Conservation (phyloP, 2,329 filamentous ascomycete genomes). For the Byssothecium circinans region DNA sequence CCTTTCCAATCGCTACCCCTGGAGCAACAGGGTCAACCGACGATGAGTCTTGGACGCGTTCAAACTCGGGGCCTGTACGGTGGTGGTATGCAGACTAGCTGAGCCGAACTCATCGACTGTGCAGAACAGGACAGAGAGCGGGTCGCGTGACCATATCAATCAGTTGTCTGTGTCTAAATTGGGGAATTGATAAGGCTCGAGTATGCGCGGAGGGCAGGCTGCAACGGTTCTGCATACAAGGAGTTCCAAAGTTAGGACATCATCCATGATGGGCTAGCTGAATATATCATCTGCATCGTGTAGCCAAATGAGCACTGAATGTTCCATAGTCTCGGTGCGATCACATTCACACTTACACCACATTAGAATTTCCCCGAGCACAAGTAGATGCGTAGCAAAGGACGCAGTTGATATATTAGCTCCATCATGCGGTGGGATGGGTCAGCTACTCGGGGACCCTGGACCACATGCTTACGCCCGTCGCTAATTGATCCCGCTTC, state of each 20-base stretch:
- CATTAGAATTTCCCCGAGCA: neutral
- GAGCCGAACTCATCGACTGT: conserved; percentile 18
- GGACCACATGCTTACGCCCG: neutral
- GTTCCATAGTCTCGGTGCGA: too few relatives aligned
- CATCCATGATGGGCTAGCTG: too few relatives aligned
- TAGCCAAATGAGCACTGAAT: too few relatives aligned
- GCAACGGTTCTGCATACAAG: too few relatives aligned
- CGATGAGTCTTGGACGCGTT: neutral
- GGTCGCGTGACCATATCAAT: neutral
- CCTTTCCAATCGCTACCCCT: too few relatives aligned
- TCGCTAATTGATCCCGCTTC: neutral
- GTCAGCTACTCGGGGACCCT: neutral
- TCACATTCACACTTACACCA: neutral
- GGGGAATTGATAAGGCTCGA: too few relatives aligned
- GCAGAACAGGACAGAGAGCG: neutral
- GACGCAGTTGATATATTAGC: neutral
- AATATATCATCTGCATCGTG: too few relatives aligned
- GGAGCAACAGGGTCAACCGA: too few relatives aligned
- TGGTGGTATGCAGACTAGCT: conserved; percentile 31
- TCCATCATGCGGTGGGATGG: neutral
- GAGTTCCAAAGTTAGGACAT: too few relatives aligned
- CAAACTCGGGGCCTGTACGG: conserved; percentile 4
- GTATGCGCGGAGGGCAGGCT: too few relatives aligned
- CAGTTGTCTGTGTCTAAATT: neutral
- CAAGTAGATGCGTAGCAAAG: neutral